Percentiles rank a stretch among this genome's conserved stretches.
These are phyloP conservation scores for Pyricularia grisea DNA, from an alignment of 2,329 filamentous ascomycete species.

Conservation along the genomic window DNA sequence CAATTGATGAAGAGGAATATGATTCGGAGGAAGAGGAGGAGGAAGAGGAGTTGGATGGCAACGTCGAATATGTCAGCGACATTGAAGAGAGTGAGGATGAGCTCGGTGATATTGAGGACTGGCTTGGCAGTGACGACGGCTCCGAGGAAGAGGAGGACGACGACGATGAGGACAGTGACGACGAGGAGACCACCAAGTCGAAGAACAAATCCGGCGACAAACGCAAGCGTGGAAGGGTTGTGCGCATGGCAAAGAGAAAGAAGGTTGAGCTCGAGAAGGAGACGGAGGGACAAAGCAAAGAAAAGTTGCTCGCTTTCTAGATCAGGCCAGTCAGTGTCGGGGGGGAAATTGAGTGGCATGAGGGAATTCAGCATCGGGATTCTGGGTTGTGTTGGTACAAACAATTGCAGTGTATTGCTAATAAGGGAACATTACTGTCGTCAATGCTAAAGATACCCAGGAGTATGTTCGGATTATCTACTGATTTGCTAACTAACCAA, in stretches of 20 bases:
- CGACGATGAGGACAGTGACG: conserved; percentile 45
- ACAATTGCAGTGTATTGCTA: background rate
- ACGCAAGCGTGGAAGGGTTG: conserved; percentile 39
- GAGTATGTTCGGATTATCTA: background rate
- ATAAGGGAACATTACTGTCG: background rate
- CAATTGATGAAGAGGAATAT: conserved; percentile 55
- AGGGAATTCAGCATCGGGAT: background rate
- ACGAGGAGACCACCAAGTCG: conserved; percentile 34
- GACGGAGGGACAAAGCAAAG: conserved; percentile 29
- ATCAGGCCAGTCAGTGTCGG: background rate
- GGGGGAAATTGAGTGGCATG: background rate
- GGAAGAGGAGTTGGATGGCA: conserved; percentile 56
- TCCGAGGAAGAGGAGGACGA: conserved; percentile 51
- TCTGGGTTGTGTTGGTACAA: background rate
- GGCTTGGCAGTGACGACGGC: conserved; percentile 70
- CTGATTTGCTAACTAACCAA: background rate
- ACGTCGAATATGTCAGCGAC: conserved; percentile 90
- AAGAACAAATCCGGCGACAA: conserved; percentile 45
- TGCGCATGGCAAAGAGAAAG: conserved; percentile 54
- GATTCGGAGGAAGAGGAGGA: conserved; percentile 64
- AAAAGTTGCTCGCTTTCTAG: conserved; percentile 22
- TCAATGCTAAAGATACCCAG: background rate
- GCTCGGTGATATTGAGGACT: conserved; percentile 77
- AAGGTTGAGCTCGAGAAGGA: conserved; percentile 61
- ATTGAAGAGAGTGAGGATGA: conserved; percentile 77